Evolutionary conservation across 139 green algal species (phyloP), one percentile per base, ranked within the genome.

Genomic region (Micractinium conductrix): DNA sequence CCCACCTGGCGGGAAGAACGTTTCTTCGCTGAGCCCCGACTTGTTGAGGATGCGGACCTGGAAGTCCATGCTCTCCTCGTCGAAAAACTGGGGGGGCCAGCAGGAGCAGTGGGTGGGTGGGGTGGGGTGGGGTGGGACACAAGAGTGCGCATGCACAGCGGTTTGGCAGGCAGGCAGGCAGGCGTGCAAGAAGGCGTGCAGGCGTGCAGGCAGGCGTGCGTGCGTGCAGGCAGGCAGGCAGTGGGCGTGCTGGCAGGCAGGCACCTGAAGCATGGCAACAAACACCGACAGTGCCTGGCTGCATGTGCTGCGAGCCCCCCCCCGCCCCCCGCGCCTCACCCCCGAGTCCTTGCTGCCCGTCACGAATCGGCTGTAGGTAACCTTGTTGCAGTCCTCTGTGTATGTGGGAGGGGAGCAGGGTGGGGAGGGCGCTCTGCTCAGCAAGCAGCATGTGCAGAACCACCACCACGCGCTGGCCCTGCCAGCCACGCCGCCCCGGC

Each of bases 11-110:
- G 95, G 95, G 35, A 98, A 84, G 81, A 92, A 96, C 14, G 95
- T 97, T 30, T 92, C 84, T 55, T 97, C 84, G 2, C 84, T 85
- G 62, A 96, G 82, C 2, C 90, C 94, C 28, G 87, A 90, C 53
- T 93, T 88, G 48, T 87, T 63, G 5, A 89, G 67, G 63, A 97
- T 94, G 79, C 91, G 89, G 55, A 85, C 38, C 86, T 97, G 94
- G 78, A 97, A 97, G 33, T 95, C 88, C 37, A 97, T 58, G 26
- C 74, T 79, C 55, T 94, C 93, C 43, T 91, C 65, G 40, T 89
- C 88, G 62, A 94, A 95, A 22, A 74, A 82, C 83, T 93, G 84
- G 7, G n/a, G 74, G 45, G n/a, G n/a, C n/a, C n/a, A n/a, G n/a
- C n/a, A n/a, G 6, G 44, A 30, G 48, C 33, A 45, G 74, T 30